Evolutionary conservation across 306 rosid species (phyloP).

Genomic region (Dryas drummondii): DNA sequence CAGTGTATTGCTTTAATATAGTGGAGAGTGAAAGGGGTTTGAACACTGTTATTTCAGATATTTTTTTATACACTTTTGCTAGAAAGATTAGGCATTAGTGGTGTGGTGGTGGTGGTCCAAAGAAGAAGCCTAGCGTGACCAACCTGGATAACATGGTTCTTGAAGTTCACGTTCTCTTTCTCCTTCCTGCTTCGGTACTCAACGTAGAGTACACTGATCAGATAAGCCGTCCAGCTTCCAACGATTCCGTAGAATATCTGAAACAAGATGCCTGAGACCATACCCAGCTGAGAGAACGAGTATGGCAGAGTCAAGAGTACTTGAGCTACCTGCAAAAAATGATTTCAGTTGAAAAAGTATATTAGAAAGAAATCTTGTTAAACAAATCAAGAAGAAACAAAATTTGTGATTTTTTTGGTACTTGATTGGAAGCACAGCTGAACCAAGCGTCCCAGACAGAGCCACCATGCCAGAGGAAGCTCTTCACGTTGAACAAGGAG

Average conservation of each 20-base stretch:
- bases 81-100: constrained; percentile 20
- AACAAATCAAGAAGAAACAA: neutral
- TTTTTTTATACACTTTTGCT: neutral
- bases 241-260: constrained; percentile 82
- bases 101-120: constrained; percentile 22
- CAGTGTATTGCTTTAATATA: constrained; percentile 14
- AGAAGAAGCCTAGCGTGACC: constrained; percentile 4
- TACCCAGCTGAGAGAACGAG: constrained; percentile 95
- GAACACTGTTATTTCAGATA: constrained; percentile 2
- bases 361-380: neutral
- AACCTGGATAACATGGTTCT: constrained; percentile 98
- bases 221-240: constrained; percentile 99
- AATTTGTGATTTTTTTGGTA: neutral
- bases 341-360: no score
- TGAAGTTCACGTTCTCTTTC: constrained; percentile 84
- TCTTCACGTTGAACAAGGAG: constrained; percentile 57
- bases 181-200: constrained; percentile 87
- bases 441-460: constrained; percentile 99
- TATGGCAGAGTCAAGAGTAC: constrained; percentile 93
- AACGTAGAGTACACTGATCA: constrained; percentile 84
- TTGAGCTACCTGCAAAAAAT: constrained; percentile 72
- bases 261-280: constrained; percentile 74
- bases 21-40: neutral
- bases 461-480: constrained; percentile 92
- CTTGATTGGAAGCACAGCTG: constrained; percentile 99